Conservation (phyloP, 1,139 yeast species). For the Geotrichum reessii region DNA sequence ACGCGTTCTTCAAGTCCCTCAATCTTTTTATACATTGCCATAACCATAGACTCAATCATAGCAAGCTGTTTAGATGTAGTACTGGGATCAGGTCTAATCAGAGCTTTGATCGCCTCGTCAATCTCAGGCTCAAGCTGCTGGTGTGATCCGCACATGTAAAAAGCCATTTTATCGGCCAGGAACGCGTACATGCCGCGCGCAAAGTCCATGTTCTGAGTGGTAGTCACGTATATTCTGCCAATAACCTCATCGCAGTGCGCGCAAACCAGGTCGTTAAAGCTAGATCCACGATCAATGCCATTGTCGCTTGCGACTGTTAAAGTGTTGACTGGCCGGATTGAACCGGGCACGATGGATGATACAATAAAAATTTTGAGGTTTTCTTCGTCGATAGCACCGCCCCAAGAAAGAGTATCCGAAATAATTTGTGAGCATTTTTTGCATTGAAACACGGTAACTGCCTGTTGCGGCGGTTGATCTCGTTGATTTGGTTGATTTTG, state of each 20-base stretch:
- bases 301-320: background rate
- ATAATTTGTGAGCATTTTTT: slow-evolving; percentile 12
- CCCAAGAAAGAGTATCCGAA: slow-evolving; percentile 13
- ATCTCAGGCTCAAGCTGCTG: background rate
- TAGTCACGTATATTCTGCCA: slow-evolving; percentile 15
- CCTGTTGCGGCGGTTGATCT: background rate
- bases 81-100: slow-evolving; percentile 14
- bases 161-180: slow-evolving; percentile 9
- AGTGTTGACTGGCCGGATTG: slow-evolving; percentile 1
- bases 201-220: slow-evolving; percentile 16
- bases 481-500: background rate
- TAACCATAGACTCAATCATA: slow-evolving; percentile 15
- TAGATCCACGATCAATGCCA: slow-evolving; percentile 13
- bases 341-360: slow-evolving; percentile 10
- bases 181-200: slow-evolving; percentile 14
- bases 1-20: slow-evolving; percentile 1
- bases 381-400: slow-evolving; percentile 12
- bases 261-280: slow-evolving; percentile 9
- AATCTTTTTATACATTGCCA: slow-evolving; percentile 6
- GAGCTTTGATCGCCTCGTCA: slow-evolving; percentile 2
- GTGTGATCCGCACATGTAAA: slow-evolving; percentile 8
- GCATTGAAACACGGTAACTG: slow-evolving; percentile 15
- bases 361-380: slow-evolving; percentile 13
- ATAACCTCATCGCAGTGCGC: slow-evolving; percentile 2
- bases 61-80: slow-evolving; percentile 12